phyloP scores from a whole-genome alignment of 768 basidiomycete genomes.

The Hypsizygus marmoreus region DNA sequence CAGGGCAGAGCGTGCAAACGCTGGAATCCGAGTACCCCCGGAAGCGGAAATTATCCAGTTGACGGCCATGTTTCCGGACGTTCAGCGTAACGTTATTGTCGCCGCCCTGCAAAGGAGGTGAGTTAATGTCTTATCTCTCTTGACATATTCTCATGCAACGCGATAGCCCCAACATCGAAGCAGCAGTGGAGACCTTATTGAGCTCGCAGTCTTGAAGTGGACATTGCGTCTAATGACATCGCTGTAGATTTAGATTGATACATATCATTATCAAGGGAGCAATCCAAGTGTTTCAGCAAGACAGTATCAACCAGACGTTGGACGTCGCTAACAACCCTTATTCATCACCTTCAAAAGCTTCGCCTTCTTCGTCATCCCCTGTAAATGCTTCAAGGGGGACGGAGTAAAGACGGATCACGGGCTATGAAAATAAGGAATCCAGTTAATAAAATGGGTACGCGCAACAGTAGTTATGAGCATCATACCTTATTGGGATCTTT shows the following conservation, averaged over 20 bases:
- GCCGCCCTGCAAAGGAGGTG: constrained; percentile 83
- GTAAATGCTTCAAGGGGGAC: constrained; percentile 90
- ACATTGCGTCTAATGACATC: constrained; percentile 4
- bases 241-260: constrained; percentile 14
- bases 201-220: constrained; percentile 42
- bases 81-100: constrained; percentile 71
- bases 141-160: constrained; percentile 11
- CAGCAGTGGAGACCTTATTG: constrained; percentile 79
- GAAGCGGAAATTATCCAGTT: constrained; percentile 78
- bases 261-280: constrained; percentile 17
- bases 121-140: constrained; percentile 24
- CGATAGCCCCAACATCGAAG: constrained; percentile 73
- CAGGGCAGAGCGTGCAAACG: constrained; percentile 48
- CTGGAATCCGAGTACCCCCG: constrained; percentile 67
- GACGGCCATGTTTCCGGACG: constrained; percentile 81
- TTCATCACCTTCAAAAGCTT: constrained; percentile 41
- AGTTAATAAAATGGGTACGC: constrained; percentile 5
- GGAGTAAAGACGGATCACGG: constrained; percentile 90
- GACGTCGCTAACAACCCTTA: constrained; percentile 19
- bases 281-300: constrained; percentile 14
- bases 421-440: constrained; percentile 49
- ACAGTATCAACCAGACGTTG: constrained; percentile 24
- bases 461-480: constrained; percentile 16
- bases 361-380: constrained; percentile 69
- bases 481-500: constrained; percentile 97